Base-by-base conservation (phyloP, 2,329 filamentous ascomycete genomes). In the Colletotrichum abscissum region DNA sequence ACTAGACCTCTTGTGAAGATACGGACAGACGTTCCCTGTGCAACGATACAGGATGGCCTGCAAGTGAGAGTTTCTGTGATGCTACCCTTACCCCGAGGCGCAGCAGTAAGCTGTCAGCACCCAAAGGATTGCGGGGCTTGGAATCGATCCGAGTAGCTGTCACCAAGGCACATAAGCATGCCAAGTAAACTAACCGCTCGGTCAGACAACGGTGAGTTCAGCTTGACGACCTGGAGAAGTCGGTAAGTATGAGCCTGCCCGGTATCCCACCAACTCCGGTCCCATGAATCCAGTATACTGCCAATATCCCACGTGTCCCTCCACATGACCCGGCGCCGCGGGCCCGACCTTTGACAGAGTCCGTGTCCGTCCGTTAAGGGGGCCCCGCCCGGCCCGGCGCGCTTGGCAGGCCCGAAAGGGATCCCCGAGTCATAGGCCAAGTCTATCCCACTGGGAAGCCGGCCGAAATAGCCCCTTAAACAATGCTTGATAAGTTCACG, bases 371-470 rank as follows among this genome's bases (percentile, higher is more conserved):
- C 22, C 28, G 59, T 57, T 12, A 33, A 35, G 35, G 63, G 33
- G 5, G 63, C 3, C 16, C 30, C 33, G 14, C 42, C 54, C 56
- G 67, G 60, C 54, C 67, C 55, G 55, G 55, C 12, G 63, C 56
- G 67, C 59, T 55, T 66, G 67, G 28, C 67, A 19, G 33, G 14
- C 30, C 49, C 46, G 46, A 46, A 55, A 19, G 8, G 11, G 42
- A 49, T 4, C 9, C 49, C 33, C 67, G 55, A 70, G 60, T 60
- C 67, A 70, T 60, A 58, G 28, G 59, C 26, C 62, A 14, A 52
- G 30, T n/a, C 19, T 69, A 69, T 28, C 46, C 33, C 46, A 63
- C 54, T 56, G 30, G 33, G 30, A 66, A 66, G 60, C 56, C 49
- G 28, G 28, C 26, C 60, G 67, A 38, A 16, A 28, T 22, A 56